A percentile compares a stretch with the other conserved stretches of the same genome.
Conservation (phyloP, 371 early-diverging fungal species). For the Mycotypha africana region DNA sequence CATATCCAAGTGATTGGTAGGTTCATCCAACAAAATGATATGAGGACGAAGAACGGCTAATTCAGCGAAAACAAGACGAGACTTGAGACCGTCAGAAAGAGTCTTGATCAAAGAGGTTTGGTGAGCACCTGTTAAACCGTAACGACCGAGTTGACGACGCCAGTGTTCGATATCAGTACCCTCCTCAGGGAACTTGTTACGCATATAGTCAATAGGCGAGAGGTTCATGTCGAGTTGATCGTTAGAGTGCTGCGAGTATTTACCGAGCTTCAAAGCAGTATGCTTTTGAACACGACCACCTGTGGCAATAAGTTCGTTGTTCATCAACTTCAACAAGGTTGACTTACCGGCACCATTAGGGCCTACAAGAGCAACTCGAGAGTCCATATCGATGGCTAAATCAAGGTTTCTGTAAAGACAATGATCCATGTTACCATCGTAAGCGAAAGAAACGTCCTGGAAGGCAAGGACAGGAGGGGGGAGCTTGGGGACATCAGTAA, state of each 20-base stretch:
- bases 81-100: slow-evolving; percentile 93
- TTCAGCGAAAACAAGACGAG: slow-evolving; percentile 95
- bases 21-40: slow-evolving; percentile 98
- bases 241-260: slow-evolving; percentile 96
- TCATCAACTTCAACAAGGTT: slow-evolving; percentile 92
- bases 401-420: slow-evolving; percentile 87
- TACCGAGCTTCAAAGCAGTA: slow-evolving; percentile 88
- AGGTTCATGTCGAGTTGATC: slow-evolving; percentile 89
- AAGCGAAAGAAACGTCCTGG: slow-evolving; percentile 89
- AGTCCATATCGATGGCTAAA: slow-evolving; percentile 95
- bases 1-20: slow-evolving; percentile 92
- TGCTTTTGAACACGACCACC: slow-evolving; percentile 86
- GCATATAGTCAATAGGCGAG: slow-evolving; percentile 92
- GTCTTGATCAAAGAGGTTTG: slow-evolving; percentile 88
- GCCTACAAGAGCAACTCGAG: slow-evolving; percentile 87
- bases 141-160: slow-evolving; percentile 89
- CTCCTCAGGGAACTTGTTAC: slow-evolving; percentile 68
- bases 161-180: slow-evolving; percentile 58
- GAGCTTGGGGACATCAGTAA: slow-evolving; percentile 82
- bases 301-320: slow-evolving; percentile 79
- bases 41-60: slow-evolving; percentile 87
- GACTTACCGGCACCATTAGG: slow-evolving; percentile 95
- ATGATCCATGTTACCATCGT: slow-evolving; percentile 76
- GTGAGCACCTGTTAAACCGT: slow-evolving; percentile 89
- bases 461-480: slow-evolving; percentile 98